Evolutionary conservation across 768 basidiomycete genomes (phyloP), one percentile per base, ranked within the genome.

Genomic region (Hypholoma fasciculare): DNA sequence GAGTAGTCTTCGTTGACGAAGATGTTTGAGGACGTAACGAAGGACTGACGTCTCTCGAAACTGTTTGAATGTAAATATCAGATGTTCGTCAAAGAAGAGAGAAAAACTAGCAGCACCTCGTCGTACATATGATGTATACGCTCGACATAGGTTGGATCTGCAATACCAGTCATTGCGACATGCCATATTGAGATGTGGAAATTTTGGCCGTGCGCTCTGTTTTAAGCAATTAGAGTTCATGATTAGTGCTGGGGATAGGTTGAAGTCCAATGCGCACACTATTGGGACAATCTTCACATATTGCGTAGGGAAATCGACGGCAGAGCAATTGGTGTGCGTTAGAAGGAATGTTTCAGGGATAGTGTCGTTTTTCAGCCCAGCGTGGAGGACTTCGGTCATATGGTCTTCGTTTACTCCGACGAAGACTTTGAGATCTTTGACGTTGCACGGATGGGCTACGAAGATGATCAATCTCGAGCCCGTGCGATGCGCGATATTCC

Each of bases 101-200:
- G 40, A 43, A 42, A 51, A 8, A 49, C 43, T 51, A 48, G 36
- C n/a, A 79, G 30, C 67, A 91, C 91, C 74, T 89, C 83, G 56
- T 89, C 85, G 62, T 90, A 86, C 57, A 68, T 74, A 26, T 63
- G 64, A 39, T 78, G 74, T 17, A 86, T 75, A 59, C 75, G 71
- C 56, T 86, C 81, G n/a, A 93, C 86, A 47, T 79, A 82, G 4
- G 70, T 65, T 49, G 80, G 73, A 20, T 89, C 83, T 1, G 67
- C 72, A 30, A 89, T 82, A 1, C 91, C 92, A 3, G 76, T 71
- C 55, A 93, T 62, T 1, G 85, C 70, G 26, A 92, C 76, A 62
- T 87, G 78, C 92, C 92, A 94, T 53, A 94, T 85, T 1, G 91
- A 92, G 20, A 85, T 84, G 64, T 92, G 89, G 67, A 88, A 93